Percentiles rank a stretch among this genome's conserved stretches.
phyloP scores from a whole-genome alignment of 164 flowering plant genomes.

The Paratinospora sagittata region DNA sequence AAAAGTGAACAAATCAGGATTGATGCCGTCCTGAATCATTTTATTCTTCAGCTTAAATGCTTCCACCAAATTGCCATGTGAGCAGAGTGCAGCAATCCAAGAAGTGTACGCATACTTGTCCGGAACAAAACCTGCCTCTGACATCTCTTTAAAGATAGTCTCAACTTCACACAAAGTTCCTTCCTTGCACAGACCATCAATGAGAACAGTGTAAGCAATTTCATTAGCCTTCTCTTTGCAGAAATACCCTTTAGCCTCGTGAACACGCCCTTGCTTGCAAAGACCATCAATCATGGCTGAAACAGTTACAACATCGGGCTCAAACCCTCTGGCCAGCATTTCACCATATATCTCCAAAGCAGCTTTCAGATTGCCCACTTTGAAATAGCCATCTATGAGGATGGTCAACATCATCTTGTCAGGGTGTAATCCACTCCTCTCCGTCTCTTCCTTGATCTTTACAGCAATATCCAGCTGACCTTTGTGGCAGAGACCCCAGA shows the following conservation, averaged over 20 bases:
- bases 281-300: not conserved
- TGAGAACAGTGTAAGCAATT: not conserved
- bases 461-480: conserved; percentile 23
- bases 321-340: conserved; percentile 26
- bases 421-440: conserved; percentile 22
- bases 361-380: conserved; percentile 26
- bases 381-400: conserved; percentile 32
- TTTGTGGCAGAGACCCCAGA: conserved; percentile 30
- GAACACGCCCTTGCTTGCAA: not conserved
- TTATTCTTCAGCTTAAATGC: conserved; percentile 35
- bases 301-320: conserved; percentile 20
- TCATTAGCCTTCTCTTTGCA: not conserved
- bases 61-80: conserved; percentile 18
- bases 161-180: conserved; percentile 18
- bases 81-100: not conserved
- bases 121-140: conserved; percentile 28
- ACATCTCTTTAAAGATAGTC: conserved; percentile 27
- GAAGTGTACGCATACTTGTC: conserved; percentile 21
- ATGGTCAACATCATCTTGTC: conserved; percentile 30
- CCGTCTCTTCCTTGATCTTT: conserved; percentile 23
- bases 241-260: not conserved
- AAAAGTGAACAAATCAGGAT: conserved; percentile 32
- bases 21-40: conserved; percentile 29
- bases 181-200: not conserved
- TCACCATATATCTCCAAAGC: conserved; percentile 25